Base-by-base conservation (phyloP, 1,284 basidiomycete genomes). In the Tilletia indica region DNA sequence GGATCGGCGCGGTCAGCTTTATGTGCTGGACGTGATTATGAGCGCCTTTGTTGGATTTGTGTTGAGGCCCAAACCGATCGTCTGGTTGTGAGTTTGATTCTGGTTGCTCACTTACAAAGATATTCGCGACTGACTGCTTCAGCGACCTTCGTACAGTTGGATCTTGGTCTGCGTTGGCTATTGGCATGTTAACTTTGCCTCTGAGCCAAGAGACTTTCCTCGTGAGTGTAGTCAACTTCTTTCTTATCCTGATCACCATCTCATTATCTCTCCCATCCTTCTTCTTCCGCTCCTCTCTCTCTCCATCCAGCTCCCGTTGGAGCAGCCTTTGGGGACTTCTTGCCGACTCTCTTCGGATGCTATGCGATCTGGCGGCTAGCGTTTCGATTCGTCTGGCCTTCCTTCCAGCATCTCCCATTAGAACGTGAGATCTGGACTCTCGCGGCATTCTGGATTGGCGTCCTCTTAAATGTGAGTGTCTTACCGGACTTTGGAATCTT, bases 161-260 rank as follows among this genome's bases (percentile, higher is more conserved):
- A 90, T 88, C 73, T 86, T 94, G 19, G 89, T 93, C 2, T 92
- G 90, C 85, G 90, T 94, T 63, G 93, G 93, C 0, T 94, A 89
- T 82, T 94, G 93, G 93, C 93, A 95, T 78, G 87, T 93, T 72
- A 87, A 89, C 1, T 87, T 94, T 36, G 92, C 92, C 77, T 92
- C 91, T 1, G 91, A 94, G 80, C 91, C 92, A 0, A 88, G 88
- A 39, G 87, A 86, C 1, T 88, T 87, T 34, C 61, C 92, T 91
- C 8, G 61, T 64, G 61, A 64, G 61, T 64, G 36, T 19, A 3
- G 8, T 4, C 92, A 91, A 34, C 86, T 14, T 45, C 42, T 14
- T 45, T 1, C 42, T 45, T 14, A 45, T 14, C 6, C 6, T 45
- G 6, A 14, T 45, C 25, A 31, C 25, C 25, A 14, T 45, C 6